Conservation (phyloP, 257 asterid genomes). For the Vinca minor region DNA sequence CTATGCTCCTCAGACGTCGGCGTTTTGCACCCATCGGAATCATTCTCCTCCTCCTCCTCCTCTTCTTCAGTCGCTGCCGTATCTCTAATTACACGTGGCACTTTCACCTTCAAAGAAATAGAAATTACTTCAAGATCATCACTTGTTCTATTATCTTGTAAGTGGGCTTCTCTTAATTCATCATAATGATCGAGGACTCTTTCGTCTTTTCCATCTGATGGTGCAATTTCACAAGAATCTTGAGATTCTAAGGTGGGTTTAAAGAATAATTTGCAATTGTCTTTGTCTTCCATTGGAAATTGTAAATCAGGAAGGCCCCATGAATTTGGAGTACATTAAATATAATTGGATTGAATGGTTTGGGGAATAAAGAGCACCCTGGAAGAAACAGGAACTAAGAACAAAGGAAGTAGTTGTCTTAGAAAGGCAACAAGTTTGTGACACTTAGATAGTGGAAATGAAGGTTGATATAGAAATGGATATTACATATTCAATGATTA, state of each 20-base stretch:
- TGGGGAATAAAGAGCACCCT: too few species aligned
- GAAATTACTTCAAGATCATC: too few species aligned
- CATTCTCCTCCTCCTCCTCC: too few species aligned
- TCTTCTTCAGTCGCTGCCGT: constrained; percentile 4
- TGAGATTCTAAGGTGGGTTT: constrained; percentile 10
- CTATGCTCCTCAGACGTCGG: constrained; percentile 38
- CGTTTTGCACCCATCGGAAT: constrained; percentile 34
- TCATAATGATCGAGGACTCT: constrained; percentile 12
- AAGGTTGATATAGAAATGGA: constrained; percentile 1
- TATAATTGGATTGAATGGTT: too few species aligned
- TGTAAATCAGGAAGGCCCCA: constrained; percentile 41
- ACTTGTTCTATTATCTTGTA: constrained; percentile 3
- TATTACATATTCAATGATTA: too few species aligned
- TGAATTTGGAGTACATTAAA: too few species aligned
- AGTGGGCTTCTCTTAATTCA: neutral
- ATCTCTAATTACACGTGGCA: constrained; percentile 10
- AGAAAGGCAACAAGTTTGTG: too few species aligned
- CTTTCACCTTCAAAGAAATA: constrained; percentile 25
- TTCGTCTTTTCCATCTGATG: constrained; percentile 7
- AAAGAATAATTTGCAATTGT: constrained; percentile 16
- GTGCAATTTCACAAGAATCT: constrained; percentile 6
- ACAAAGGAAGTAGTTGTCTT: too few species aligned
- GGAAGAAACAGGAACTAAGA: too few species aligned
- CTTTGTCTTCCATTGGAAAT: constrained; percentile 17
- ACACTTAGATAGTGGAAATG: constrained; percentile 17